Conservation (phyloP, 805 yeast genomes). For the Pichia phayaonensis region DNA sequence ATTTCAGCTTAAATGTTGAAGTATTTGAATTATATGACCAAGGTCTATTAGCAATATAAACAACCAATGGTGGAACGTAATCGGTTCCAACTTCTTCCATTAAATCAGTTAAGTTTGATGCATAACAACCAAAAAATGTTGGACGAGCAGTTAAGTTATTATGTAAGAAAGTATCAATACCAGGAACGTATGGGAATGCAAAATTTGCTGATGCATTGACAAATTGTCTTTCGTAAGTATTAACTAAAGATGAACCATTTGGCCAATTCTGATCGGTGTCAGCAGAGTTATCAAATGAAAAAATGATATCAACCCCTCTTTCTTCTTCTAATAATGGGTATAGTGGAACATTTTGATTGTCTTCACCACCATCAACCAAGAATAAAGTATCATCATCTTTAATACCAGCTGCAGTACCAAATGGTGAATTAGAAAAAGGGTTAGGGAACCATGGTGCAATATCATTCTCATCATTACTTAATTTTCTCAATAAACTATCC, state of each 20-base stretch:
- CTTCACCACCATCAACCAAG: constrained; percentile 78
- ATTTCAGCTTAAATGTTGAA: constrained; percentile 63
- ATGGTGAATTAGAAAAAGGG: constrained; percentile 48
- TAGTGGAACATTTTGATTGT: constrained; percentile 62
- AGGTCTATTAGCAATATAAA: constrained; percentile 72
- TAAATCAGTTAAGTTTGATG: constrained; percentile 50
- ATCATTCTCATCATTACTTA: constrained; percentile 45
- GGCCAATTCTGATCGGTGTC: constrained; percentile 61
- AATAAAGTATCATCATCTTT: constrained; percentile 36
- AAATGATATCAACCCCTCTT: constrained; percentile 53
- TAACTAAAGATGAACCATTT: constrained; percentile 51
- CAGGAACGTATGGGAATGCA: constrained; percentile 78
- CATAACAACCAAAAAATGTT: constrained; percentile 77
- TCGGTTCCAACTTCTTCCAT: constrained; percentile 31
- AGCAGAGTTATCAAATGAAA: constrained; percentile 62
- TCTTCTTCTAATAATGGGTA: constrained; percentile 56
- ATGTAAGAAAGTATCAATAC: constrained; percentile 48
- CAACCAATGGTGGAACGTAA: constrained; percentile 59
- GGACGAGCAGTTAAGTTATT: constrained; percentile 61
- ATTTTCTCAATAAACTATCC: constrained; percentile 35
- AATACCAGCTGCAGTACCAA: constrained; percentile 32
- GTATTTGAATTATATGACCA: constrained; percentile 60
- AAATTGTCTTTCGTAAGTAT: constrained; percentile 56
- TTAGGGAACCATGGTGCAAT: constrained; percentile 68
- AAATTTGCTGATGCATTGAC: constrained; percentile 44